A percentile compares a stretch with the other conserved stretches of the same genome.
Conservation (phyloP, 768 basidiomycete species). For the Mycena metata region DNA sequence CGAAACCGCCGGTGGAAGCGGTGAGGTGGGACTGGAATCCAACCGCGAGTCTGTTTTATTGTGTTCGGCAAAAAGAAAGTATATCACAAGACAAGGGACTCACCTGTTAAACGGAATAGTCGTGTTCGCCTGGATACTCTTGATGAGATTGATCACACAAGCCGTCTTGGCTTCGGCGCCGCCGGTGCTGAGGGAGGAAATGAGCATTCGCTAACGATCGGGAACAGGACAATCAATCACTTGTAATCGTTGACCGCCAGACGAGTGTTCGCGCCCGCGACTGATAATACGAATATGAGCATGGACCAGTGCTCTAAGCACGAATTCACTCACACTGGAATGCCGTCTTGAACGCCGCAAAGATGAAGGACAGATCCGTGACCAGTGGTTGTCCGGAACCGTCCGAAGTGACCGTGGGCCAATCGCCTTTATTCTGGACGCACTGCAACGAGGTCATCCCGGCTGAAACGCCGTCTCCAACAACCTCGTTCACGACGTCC, state of each 20-base stretch:
- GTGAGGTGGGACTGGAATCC: slow-evolving; percentile 34
- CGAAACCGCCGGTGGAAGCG: slow-evolving; percentile 25
- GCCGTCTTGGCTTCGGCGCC: slow-evolving; percentile 35
- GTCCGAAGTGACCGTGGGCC: slow-evolving; percentile 35
- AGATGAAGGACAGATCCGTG: slow-evolving; percentile 32
- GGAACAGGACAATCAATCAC: not conserved
- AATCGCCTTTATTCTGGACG: slow-evolving; percentile 35
- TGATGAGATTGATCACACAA: slow-evolving; percentile 22
- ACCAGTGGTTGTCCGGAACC: slow-evolving; percentile 29
- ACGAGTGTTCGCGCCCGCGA: slow-evolving; percentile 30
- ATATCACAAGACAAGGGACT: too few species aligned
- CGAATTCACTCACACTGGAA: too few species aligned
- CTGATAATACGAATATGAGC: too few species aligned
- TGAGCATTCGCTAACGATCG: not conserved
- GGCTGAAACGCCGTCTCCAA: slow-evolving; percentile 29
- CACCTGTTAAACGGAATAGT: slow-evolving; percentile 27
- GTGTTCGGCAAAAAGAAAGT: too few species aligned
- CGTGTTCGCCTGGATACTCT: slow-evolving; percentile 30
- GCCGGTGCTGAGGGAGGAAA: slow-evolving; percentile 26
- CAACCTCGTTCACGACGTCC: slow-evolving; percentile 35
- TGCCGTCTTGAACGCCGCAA: slow-evolving; percentile 34
- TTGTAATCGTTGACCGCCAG: slow-evolving; percentile 35
- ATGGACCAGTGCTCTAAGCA: too few species aligned
- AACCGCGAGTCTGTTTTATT: slow-evolving; percentile 21
- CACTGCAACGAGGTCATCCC: slow-evolving; percentile 34